Evolutionary conservation across 805 yeast species (phyloP).

Genomic region (Teunomyces aglyptinius): DNA sequence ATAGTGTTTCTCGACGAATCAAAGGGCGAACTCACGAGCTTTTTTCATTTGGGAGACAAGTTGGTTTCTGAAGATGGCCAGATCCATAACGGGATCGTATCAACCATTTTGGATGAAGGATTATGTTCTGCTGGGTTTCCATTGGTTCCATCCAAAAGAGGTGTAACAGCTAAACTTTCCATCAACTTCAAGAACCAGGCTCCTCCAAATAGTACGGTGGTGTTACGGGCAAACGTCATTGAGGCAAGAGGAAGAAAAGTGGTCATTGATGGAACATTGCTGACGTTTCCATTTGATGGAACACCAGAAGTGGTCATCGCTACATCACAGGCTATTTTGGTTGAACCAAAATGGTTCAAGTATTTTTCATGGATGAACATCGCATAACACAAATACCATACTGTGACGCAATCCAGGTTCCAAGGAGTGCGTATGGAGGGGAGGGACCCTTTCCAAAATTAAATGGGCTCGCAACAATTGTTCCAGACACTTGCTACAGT

Average conservation of each 20-base stretch:
- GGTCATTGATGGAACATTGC: conserved; percentile 65
- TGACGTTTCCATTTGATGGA: conserved; percentile 44
- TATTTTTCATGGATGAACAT: conserved; percentile 47
- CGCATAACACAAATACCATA: not conserved
- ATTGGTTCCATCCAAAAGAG: conserved; percentile 71
- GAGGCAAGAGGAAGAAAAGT: conserved; percentile 79
- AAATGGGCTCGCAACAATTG: no score
- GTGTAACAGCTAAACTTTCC: conserved; percentile 81
- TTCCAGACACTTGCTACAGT: not conserved
- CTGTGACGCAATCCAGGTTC: no score
- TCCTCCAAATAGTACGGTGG: conserved; percentile 59
- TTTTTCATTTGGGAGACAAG: conserved; percentile 68
- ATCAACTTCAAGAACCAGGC: conserved; percentile 66
- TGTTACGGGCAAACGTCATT: conserved; percentile 64
- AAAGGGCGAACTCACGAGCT: conserved; percentile 55
- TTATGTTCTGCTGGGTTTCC: conserved; percentile 85
- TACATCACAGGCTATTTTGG: conserved; percentile 64
- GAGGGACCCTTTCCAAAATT: no score
- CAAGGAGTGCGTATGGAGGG: no score
- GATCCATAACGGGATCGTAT: conserved; percentile 77
- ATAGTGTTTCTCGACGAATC: conserved; percentile 53
- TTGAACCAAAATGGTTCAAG: conserved; percentile 87
- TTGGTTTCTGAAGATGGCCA: conserved; percentile 68
- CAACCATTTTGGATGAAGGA: conserved; percentile 81
- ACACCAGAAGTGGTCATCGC: conserved; percentile 39